phyloP scores from a whole-genome alignment of 169 alveolate genomes.

The Eimeria falciformis region DNA sequence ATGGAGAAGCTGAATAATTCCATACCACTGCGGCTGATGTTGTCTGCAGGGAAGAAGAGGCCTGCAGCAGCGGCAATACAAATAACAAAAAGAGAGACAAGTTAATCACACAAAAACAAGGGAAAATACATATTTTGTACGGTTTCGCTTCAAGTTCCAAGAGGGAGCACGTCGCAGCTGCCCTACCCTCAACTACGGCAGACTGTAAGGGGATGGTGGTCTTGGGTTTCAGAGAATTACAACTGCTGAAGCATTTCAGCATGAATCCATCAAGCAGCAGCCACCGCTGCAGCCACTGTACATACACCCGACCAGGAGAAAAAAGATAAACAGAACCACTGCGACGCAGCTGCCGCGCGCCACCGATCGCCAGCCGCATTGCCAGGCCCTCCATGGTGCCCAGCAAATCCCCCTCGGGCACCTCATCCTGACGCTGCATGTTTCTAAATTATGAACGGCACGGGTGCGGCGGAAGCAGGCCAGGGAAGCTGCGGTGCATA shows the following conservation, averaged over 20 bases:
- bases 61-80: slow-evolving; percentile 39
- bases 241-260: slow-evolving; percentile 56
- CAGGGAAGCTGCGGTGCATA: too few relatives aligned
- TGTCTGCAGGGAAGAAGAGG: slow-evolving; percentile 34
- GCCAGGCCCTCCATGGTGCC: neutral
- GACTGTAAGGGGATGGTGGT: slow-evolving; percentile 49
- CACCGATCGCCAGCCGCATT: slow-evolving; percentile 4
- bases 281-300: slow-evolving; percentile 73
- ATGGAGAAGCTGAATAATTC: slow-evolving; percentile 55
- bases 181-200: slow-evolving; percentile 63
- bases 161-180: neutral
- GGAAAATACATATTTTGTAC: neutral
- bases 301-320: slow-evolving; percentile 50
- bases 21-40: slow-evolving; percentile 42
- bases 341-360: slow-evolving; percentile 37
- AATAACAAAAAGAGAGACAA: neutral
- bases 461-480: neutral
- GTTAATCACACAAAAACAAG: neutral
- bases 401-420: neutral
- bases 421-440: slow-evolving; percentile 24
- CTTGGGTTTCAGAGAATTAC: slow-evolving; percentile 57
- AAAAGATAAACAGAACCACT: slow-evolving; percentile 55
- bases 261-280: slow-evolving; percentile 64
- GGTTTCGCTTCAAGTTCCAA: neutral
- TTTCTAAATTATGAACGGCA: neutral